phyloP scores from a whole-genome alignment of 352 stramenopile genomes.

The Phytophthora agathidicida region DNA sequence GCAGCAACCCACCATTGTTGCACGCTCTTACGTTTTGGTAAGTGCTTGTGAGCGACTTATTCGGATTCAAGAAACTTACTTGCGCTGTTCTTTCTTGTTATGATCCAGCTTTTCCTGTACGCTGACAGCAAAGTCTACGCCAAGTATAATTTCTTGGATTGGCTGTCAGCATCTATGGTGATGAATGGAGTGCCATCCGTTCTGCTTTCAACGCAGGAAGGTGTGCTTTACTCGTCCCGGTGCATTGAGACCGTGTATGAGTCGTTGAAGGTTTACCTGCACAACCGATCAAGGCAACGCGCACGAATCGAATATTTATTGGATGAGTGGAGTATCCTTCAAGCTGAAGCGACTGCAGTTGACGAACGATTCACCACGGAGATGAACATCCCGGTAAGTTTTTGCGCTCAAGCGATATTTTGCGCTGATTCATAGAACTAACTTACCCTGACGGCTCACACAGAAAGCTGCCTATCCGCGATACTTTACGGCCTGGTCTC shows the following conservation, averaged over 20 bases:
- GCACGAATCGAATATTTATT: conserved; percentile 82
- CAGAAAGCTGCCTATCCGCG: conserved; percentile 78
- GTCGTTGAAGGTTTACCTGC: conserved; percentile 80
- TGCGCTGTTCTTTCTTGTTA: conserved; percentile 1
- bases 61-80: conserved; percentile 9
- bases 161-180: conserved; percentile 82
- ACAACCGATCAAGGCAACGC: conserved; percentile 84
- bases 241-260: conserved; percentile 87
- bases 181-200: conserved; percentile 83
- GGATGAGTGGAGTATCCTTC: conserved; percentile 80
- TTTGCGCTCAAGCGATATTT: background rate
- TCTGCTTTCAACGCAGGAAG: conserved; percentile 85
- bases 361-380: conserved; percentile 85
- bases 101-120: conserved; percentile 77
- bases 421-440: background rate
- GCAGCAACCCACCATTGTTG: conserved; percentile 71
- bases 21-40: conserved; percentile 85
- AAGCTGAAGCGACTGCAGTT: conserved; percentile 70
- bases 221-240: conserved; percentile 74
- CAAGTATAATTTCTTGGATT: conserved; percentile 86
- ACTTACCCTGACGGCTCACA: background rate
- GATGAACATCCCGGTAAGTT: conserved; percentile 81
- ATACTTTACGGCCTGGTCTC: conserved; percentile 86
- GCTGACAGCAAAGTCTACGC: conserved; percentile 88
- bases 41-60: conserved; percentile 9